These are phyloP conservation scores for Diaporthe caulivora DNA, from an alignment of 2,329 filamentous ascomycete species.

Conservation along the genomic window DNA sequence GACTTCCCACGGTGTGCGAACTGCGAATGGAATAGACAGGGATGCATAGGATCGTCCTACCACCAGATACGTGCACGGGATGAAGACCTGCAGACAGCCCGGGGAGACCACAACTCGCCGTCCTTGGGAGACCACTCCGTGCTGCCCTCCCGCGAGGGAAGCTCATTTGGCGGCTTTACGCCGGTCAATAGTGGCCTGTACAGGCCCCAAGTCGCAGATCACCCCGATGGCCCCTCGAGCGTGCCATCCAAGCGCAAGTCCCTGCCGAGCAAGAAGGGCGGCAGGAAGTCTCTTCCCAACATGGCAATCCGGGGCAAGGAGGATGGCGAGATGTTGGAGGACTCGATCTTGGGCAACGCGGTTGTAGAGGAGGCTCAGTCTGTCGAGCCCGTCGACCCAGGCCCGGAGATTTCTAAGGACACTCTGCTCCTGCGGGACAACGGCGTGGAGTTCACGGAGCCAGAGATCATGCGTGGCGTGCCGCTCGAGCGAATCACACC, in stretches of 20 bases:
- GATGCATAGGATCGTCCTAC: slow-evolving; percentile 39
- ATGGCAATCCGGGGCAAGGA: slow-evolving; percentile 33
- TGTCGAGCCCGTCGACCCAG: slow-evolving; percentile 37
- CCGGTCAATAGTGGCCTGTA: slow-evolving; percentile 41
- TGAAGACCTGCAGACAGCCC: slow-evolving; percentile 13
- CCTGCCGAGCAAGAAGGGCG: slow-evolving; percentile 35
- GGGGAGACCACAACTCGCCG: slow-evolving; percentile 11
- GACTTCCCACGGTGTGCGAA: slow-evolving; percentile 63
- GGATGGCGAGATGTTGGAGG: slow-evolving; percentile 26
- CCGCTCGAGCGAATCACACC: slow-evolving; percentile 64
- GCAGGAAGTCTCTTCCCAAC: slow-evolving; percentile 36
- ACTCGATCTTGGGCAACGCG: slow-evolving; percentile 33
- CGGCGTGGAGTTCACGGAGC: slow-evolving; percentile 62
- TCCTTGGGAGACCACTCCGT: slow-evolving; percentile 17
- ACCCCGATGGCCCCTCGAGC: slow-evolving; percentile 8
- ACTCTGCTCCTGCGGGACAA: slow-evolving; percentile 62
- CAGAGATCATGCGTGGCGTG: slow-evolving; percentile 65
- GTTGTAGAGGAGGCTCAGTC: slow-evolving; percentile 33
- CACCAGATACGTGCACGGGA: slow-evolving; percentile 35
- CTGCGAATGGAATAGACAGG: slow-evolving; percentile 61
- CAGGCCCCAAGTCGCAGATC: background rate
- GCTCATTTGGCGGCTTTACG: slow-evolving; percentile 41
- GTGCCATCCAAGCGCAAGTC: slow-evolving; percentile 34
- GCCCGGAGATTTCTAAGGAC: slow-evolving; percentile 58
- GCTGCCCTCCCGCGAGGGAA: slow-evolving; percentile 32